Evolutionary conservation across 176 grass and related monocot genomes (phyloP).

Genomic region (Pharus latifolius): DNA sequence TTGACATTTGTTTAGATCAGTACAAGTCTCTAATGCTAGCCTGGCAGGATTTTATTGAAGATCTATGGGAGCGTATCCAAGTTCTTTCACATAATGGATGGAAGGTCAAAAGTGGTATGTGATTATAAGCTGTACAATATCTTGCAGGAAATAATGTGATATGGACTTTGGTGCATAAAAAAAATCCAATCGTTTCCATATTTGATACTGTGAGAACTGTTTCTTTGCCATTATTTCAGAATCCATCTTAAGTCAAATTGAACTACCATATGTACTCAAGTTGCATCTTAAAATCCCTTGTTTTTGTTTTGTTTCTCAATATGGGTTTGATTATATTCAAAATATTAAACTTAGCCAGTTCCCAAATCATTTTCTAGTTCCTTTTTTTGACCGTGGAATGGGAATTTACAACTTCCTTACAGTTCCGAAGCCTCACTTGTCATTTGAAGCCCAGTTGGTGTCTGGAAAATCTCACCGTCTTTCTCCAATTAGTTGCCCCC

Average conservation of each 20-base stretch:
- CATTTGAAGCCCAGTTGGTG: slow-evolving; percentile 92
- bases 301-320: slow-evolving; percentile 6
- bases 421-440: slow-evolving; percentile 91
- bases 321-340: neutral
- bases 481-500: slow-evolving; percentile 58
- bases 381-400: neutral
- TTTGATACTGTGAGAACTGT: neutral
- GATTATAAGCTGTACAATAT: neutral
- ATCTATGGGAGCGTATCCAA: slow-evolving; percentile 88
- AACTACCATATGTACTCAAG: neutral
- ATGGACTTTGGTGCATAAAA: neutral
- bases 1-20: neutral
- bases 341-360: neutral
- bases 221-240: neutral
- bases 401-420: slow-evolving; percentile 12
- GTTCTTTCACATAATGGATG: slow-evolving; percentile 76
- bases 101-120: slow-evolving; percentile 91
- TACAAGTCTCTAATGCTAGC: slow-evolving; percentile 4
- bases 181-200: neutral
- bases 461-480: slow-evolving; percentile 70
- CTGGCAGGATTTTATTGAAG: slow-evolving; percentile 92
- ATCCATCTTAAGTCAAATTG: neutral
- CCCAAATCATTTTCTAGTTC: slow-evolving; percentile 1
- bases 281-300: neutral
- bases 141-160: neutral